Base-by-base conservation (phyloP, 805 yeast genomes). In the Candida alai region DNA sequence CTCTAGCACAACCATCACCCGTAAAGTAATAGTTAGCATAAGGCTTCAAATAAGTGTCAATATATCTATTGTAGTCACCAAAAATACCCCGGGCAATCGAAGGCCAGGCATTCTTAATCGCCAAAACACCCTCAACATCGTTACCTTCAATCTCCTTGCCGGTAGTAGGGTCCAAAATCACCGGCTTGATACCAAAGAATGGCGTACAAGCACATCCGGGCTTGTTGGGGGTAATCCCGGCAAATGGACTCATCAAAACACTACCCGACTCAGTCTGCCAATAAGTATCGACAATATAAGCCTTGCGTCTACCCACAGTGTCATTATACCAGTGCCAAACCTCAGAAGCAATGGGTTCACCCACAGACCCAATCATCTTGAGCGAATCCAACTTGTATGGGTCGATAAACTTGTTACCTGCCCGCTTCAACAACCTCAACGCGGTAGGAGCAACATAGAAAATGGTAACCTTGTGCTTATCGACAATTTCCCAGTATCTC, bases 251-350 rank as follows among this genome's bases (percentile, higher is more conserved):
- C 60, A 93, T 83, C 60, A 93, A 73, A 57, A 90, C 97, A 22
- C 96, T 84, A 36, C 98, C 98, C 10, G 95, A 82, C 69, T 93
- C 98, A 24, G 97, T 93, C 70, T 89, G 96, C 98, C 98, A 93
- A 76, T 88, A 88, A 29, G 98, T 93, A 66, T 93, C 98, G 52
- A 86, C 80, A 48, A 90, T 81, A 52, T 88, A 95, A 55, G 95
- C 85, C 57, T 85, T 74, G 40, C 79, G 78, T 52, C 88, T 83
- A 55, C 98, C 98, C 51, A 93, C 80, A 59, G 84, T 76, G 51
- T 85, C 90, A 59, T 84, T 78, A 66, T 93, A 93, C 98, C 98
- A 93, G 60, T 87, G 94, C 97, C 97, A 93, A 48, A 93, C 80
- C 60, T 93, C 98, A 40, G 95, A 87, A 30, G 97, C 94, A 60